phyloP scores from a whole-genome alignment of 78 protist genomes.

The Cavenderia fasciculata region DNA sequence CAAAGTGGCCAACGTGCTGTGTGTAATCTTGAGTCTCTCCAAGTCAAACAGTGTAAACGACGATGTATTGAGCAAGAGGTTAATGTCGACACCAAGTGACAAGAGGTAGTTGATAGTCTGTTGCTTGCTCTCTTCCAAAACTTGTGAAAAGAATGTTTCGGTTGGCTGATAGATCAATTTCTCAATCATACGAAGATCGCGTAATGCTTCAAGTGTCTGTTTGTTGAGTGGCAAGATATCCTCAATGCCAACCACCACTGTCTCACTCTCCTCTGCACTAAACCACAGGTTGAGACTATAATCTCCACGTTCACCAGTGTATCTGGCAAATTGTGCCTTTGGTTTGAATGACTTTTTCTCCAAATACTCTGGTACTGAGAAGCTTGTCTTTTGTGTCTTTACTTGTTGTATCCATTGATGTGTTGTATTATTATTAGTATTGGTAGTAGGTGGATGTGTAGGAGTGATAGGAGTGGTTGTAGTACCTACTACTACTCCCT shows the following conservation, averaged over 20 bases:
- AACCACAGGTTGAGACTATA: conserved; percentile 39
- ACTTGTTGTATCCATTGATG: background rate
- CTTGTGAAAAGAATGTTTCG: conserved; percentile 24
- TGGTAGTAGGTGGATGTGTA: no score
- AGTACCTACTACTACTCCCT: no score
- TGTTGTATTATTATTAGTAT: background rate
- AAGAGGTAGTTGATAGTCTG: background rate
- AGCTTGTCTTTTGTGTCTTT: background rate
- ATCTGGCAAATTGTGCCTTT: conserved; percentile 56
- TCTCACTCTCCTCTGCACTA: conserved; percentile 42
- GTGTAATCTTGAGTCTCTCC: background rate
- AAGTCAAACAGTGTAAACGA: background rate
- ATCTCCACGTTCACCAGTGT: conserved; percentile 52
- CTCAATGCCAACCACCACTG: conserved; percentile 47
- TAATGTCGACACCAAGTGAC: conserved; percentile 36
- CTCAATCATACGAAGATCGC: conserved; percentile 8
- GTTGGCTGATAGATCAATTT: conserved; percentile 34
- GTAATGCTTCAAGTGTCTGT: conserved; percentile 5
- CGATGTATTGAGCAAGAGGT: background rate
- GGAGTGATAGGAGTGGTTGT: no score
- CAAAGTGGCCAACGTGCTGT: background rate
- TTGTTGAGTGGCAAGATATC: conserved; percentile 45
- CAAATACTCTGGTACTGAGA: conserved; percentile 28
- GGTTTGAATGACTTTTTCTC: conserved; percentile 23
- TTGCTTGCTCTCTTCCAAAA: conserved; percentile 42